These are phyloP conservation scores for Chalara sp. DNA, from an alignment of 2,329 filamentous ascomycete species.

Conservation along the genomic window DNA sequence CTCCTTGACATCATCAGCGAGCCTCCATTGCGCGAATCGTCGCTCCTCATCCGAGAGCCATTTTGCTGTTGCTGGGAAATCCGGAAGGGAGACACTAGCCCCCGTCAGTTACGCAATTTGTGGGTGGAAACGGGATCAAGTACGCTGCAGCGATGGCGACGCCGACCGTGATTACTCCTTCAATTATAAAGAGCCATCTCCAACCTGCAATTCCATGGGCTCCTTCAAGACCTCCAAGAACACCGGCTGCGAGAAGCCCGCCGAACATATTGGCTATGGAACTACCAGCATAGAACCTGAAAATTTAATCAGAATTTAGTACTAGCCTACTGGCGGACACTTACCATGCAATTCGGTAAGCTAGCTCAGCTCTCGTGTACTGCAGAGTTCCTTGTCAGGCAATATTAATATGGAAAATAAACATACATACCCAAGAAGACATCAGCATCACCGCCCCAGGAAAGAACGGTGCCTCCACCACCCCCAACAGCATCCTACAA, in stretches of 20 bases:
- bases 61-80: constrained; percentile 45
- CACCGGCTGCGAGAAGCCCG: constrained; percentile 41
- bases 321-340: constrained; percentile 32
- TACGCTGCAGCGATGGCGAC: constrained; percentile 18
- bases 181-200: constrained; percentile 46
- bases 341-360: constrained; percentile 33
- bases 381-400: background rate
- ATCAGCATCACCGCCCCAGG: constrained; percentile 35
- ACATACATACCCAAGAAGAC: constrained; percentile 8
- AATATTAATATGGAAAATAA: background rate
- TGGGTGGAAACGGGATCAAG: background rate
- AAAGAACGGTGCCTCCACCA: constrained; percentile 44
- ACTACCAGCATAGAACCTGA: constrained; percentile 37
- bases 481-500: constrained; percentile 41
- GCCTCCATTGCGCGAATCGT: constrained; percentile 44
- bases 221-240: constrained; percentile 39
- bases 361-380: constrained; percentile 8
- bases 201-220: constrained; percentile 41
- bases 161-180: constrained; percentile 37
- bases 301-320: constrained; percentile 35
- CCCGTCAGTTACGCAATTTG: background rate
- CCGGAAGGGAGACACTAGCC: constrained; percentile 36
- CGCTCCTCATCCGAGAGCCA: constrained; percentile 47
- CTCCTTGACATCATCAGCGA: constrained; percentile 41
- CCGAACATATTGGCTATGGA: constrained; percentile 41